Percentiles rank a stretch among this genome's conserved stretches.
phyloP scores from a whole-genome alignment of 1,284 basidiomycete species.

The Sporisorium exsertum region DNA sequence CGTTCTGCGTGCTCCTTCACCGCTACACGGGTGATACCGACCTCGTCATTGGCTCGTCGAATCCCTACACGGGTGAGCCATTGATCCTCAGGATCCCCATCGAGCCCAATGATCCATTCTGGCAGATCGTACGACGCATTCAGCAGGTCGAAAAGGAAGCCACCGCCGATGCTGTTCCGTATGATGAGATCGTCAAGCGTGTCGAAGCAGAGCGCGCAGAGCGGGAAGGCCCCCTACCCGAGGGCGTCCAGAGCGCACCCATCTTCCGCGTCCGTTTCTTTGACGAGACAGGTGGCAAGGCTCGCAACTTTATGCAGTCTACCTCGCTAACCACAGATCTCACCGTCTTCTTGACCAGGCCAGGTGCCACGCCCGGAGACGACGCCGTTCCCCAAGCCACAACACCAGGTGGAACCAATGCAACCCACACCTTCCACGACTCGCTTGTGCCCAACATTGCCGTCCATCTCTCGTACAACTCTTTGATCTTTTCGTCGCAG shows the following conservation, averaged over 20 bases:
- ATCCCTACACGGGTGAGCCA: constrained; percentile 77
- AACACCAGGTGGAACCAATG: constrained; percentile 10
- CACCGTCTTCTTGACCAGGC: constrained; percentile 76
- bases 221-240: constrained; percentile 46
- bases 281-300: constrained; percentile 82
- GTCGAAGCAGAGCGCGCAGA: constrained; percentile 56
- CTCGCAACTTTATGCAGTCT: constrained; percentile 69
- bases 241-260: constrained; percentile 61
- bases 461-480: constrained; percentile 90
- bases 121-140: constrained; percentile 86
- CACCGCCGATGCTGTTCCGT: constrained; percentile 83
- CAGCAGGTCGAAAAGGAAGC: constrained; percentile 87
- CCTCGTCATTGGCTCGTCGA: constrained; percentile 90
- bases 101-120: constrained; percentile 89
- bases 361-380: constrained; percentile 49
- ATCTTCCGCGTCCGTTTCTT: constrained; percentile 96
- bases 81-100: constrained; percentile 86
- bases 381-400: constrained; percentile 17
- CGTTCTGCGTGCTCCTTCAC: constrained; percentile 90
- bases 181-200: constrained; percentile 80
- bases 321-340: constrained; percentile 86
- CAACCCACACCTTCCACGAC: constrained; percentile 39
- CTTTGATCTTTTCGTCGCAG: constrained; percentile 85
- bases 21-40: constrained; percentile 96
- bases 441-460: constrained; percentile 76